Evolutionary conservation across 2,329 filamentous ascomycete species (phyloP).

Genomic region (Claviceps sp.): DNA sequence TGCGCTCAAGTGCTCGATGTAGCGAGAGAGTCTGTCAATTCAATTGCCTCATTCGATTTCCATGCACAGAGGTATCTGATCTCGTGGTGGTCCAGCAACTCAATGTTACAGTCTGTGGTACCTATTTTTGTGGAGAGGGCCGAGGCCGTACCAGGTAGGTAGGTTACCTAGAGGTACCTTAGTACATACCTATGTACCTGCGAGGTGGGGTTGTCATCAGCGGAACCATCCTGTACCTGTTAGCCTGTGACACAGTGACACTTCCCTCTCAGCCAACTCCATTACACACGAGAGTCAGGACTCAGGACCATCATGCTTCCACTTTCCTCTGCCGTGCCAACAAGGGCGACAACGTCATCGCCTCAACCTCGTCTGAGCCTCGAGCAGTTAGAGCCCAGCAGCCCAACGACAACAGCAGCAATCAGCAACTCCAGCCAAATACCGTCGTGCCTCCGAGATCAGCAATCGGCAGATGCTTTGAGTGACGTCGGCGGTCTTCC

Average conservation of each 20-base stretch:
- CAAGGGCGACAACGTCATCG: not conserved
- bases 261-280: not conserved
- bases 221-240: not conserved
- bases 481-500: conserved; percentile 13
- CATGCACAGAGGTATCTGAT: too few relatives aligned
- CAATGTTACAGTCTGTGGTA: too few relatives aligned
- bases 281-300: not conserved
- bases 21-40: not conserved
- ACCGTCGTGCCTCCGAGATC: not conserved
- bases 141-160: too few relatives aligned
- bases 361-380: not conserved
- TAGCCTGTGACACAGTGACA: too few relatives aligned
- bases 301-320: not conserved
- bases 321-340: not conserved
- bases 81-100: too few relatives aligned
- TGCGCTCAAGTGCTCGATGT: too few relatives aligned
- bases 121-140: too few relatives aligned
- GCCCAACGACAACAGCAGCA: not conserved
- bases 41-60: too few relatives aligned
- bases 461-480: not conserved
- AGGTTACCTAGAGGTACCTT: too few relatives aligned
- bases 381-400: not conserved
- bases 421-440: not conserved
- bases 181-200: too few relatives aligned
- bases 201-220: not conserved